phyloP scores from a whole-genome alignment of 768 basidiomycete species.

The Leccinellum luteum region DNA sequence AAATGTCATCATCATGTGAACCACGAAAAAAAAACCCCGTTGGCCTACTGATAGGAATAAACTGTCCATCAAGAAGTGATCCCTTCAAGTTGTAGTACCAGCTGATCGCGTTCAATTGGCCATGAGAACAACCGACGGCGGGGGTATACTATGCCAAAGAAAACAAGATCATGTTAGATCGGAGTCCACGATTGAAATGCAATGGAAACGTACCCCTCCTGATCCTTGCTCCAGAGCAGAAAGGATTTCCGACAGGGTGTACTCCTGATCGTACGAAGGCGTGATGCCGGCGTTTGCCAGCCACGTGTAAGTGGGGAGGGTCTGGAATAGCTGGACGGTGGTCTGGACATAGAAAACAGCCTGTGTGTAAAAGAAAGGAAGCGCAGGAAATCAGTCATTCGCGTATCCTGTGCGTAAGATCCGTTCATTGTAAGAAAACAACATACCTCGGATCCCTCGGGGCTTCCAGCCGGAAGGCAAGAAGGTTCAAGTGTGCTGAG shows the following conservation, averaged over 20 bases:
- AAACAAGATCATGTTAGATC: neutral
- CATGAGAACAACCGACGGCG: constrained; percentile 42
- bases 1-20: neutral
- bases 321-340: constrained; percentile 58
- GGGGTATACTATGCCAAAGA: constrained; percentile 43
- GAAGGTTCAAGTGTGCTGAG: constrained; percentile 53
- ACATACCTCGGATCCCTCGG: constrained; percentile 57
- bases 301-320: constrained; percentile 73
- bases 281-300: constrained; percentile 72
- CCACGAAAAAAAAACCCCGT: neutral
- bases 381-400: neutral
- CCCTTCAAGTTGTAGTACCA: constrained; percentile 68
- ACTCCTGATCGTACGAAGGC: constrained; percentile 52
- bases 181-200: neutral
- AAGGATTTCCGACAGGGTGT: constrained; percentile 53
- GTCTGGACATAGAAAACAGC: constrained; percentile 64
- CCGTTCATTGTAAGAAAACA: neutral
- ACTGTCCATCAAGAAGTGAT: constrained; percentile 60
- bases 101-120: constrained; percentile 42
- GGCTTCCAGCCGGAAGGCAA: constrained; percentile 57
- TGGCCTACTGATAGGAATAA: constrained; percentile 58
- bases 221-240: constrained; percentile 54
- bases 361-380: constrained; percentile 26
- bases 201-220: constrained; percentile 36
- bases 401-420: neutral